Conservation (phyloP, 176 grass and related monocot species). For the Themeda triandra region DNA sequence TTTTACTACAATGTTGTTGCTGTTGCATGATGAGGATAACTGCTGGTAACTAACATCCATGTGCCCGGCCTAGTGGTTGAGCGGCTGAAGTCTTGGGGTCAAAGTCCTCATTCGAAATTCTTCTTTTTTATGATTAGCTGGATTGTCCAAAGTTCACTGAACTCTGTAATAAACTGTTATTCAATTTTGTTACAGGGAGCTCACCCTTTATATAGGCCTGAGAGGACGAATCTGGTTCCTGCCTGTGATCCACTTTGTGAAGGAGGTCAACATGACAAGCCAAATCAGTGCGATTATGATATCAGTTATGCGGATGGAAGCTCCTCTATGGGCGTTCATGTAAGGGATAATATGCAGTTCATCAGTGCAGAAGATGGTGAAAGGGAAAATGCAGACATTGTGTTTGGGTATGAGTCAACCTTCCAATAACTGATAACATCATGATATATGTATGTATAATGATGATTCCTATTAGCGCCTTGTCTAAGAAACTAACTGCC, state of each 20-base stretch:
- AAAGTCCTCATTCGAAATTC: neutral
- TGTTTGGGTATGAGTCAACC: conserved; percentile 65
- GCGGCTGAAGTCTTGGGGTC: neutral
- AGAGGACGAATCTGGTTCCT: conserved; percentile 36
- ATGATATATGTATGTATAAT: neutral
- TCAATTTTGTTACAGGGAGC: conserved; percentile 54
- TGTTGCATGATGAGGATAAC: neutral
- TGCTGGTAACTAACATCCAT: neutral
- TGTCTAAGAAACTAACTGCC: neutral
- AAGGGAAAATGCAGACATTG: conserved; percentile 49
- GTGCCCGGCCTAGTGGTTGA: neutral
- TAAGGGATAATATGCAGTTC: conserved; percentile 65
- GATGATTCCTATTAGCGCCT: neutral
- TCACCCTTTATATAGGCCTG: conserved; percentile 70
- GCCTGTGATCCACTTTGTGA: conserved; percentile 53
- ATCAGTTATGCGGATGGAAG: conserved; percentile 67
- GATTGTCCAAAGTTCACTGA: neutral
- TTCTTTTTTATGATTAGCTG: neutral
- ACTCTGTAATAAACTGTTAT: neutral
- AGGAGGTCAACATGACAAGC: conserved; percentile 48
- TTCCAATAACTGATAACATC: neutral
- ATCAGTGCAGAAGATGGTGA: conserved; percentile 39
- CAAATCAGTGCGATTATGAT: conserved; percentile 82
- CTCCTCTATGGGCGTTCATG: conserved; percentile 67
- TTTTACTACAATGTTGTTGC: neutral